Evolutionary conservation across 495 filamentous ascomycete genomes (phyloP).

Genomic region (Tuber umbilicatum): DNA sequence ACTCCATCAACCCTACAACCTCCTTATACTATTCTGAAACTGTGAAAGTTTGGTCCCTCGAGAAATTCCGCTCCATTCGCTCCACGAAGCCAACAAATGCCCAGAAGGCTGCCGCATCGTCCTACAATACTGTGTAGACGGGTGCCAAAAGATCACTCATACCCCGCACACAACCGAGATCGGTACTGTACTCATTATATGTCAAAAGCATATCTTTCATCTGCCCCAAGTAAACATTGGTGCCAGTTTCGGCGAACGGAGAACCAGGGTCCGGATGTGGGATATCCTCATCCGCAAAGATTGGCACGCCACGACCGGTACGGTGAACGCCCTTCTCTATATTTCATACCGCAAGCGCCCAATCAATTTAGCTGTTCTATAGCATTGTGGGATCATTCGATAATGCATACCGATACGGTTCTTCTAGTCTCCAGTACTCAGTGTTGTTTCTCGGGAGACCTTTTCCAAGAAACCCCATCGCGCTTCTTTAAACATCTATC

Average conservation of each 20-base stretch:
- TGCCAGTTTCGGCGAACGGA: constrained; percentile 81
- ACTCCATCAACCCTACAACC: too few species aligned
- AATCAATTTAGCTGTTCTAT: constrained; percentile 36
- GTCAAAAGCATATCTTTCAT: constrained; percentile 99
- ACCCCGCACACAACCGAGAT: constrained; percentile 92
- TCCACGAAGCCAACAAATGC: constrained; percentile 94
- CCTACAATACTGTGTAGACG: constrained; percentile 93
- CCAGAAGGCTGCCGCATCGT: constrained; percentile 96
- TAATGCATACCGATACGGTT: constrained; percentile 72
- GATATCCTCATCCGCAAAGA: constrained; percentile 93
- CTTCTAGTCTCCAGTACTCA: constrained; percentile 95
- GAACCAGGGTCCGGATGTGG: constrained; percentile 96
- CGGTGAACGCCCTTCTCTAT: constrained; percentile 97
- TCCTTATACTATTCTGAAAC: too few species aligned
- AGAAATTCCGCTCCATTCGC: constrained; percentile 91
- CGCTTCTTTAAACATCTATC: constrained; percentile 83
- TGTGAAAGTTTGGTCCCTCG: constrained; percentile 92
- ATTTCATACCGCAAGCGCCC: constrained; percentile 47
- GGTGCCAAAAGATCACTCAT: constrained; percentile 96
- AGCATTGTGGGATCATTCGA: constrained; percentile 6
- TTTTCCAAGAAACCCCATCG: constrained; percentile 94
- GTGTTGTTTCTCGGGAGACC: constrained; percentile 63
- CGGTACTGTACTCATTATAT: constrained; percentile 92
- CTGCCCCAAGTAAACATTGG: constrained; percentile 95
- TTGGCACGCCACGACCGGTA: constrained; percentile 83